Evolutionary conservation across 148 eudicot species (phyloP), one percentile per base, ranked within the genome.

Genomic region (Nepenthes gracilis): DNA sequence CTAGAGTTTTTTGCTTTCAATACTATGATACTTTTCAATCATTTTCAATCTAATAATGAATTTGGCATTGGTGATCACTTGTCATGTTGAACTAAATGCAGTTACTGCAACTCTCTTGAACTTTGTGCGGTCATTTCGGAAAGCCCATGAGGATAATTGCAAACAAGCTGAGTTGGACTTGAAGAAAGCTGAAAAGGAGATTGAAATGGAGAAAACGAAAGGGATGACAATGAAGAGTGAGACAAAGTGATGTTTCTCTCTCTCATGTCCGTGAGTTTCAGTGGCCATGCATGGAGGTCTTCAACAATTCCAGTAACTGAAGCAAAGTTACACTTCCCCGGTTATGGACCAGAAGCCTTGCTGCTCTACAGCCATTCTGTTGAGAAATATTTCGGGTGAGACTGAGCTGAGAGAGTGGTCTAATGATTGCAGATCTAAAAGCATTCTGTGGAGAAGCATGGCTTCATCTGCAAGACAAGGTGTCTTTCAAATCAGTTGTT

Each of bases 81-180:
- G 52, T 51, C 35, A 37, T 37, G 4, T 64, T 49, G 10, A 12
- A 49, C 53, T 36, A 36, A 50, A 12, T 71, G 77, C 87, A 85
- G 91, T 85, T 58, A 79, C 81, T 58, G 72, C 64, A 54, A 85
- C 87, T 69, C 80, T 85, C 57, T 61, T 75, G 54, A 85, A 80
- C 79, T 85, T 85, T 72, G 82, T 80, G 74, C 80, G 82, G 65
- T 43, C 74, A 70, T 85, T 75, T 72, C 64, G 69, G 35, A 85
- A 82, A 78, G 87, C 91, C 11, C 91, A 85, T 53, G 87, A 85
- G 49, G 91, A 85, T 73, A 85, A 85, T 63, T 60, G 65, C 50
- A 85, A 85, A 70, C 83, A 80, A 67, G 87, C 81, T 47, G 91
- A 85, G 62, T 64, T 82, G 54, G 87, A 80, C 62, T 77, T 64